phyloP scores from a whole-genome alignment of 106 monocot species.

The Dioscorea alata region DNA sequence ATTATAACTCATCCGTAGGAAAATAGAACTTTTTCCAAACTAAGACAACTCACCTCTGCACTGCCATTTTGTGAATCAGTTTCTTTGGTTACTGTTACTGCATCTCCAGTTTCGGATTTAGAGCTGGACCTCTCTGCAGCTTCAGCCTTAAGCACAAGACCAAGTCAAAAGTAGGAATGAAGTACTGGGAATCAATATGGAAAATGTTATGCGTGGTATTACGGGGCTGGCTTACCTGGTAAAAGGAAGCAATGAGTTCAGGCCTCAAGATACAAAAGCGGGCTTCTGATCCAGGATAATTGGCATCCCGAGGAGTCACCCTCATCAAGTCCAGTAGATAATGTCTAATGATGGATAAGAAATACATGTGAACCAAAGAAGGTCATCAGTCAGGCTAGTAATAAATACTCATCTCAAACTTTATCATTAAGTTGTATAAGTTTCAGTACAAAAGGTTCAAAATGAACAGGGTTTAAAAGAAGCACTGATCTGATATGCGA shows the following conservation, averaged over 20 bases:
- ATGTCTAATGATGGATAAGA: slow-evolving; percentile 38
- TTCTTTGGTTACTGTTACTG: slow-evolving; percentile 2
- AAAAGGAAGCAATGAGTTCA: slow-evolving; percentile 79
- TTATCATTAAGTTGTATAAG: too few species aligned
- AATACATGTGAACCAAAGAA: background rate
- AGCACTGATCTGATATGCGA: background rate
- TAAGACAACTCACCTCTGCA: slow-evolving; percentile 14
- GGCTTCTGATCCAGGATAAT: slow-evolving; percentile 70
- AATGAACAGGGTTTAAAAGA: background rate
- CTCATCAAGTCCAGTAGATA: slow-evolving; percentile 99
- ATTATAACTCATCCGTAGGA: too few species aligned
- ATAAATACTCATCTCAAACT: too few species aligned
- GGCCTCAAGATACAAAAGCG: slow-evolving; percentile 89
- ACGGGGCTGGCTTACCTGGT: slow-evolving; percentile 40
- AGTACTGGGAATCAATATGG: background rate
- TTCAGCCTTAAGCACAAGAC: slow-evolving; percentile 41
- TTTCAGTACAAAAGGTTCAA: too few species aligned
- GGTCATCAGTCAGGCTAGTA: too few species aligned
- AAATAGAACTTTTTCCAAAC: too few species aligned
- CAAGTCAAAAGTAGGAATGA: slow-evolving; percentile 6
- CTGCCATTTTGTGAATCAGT: slow-evolving; percentile 18
- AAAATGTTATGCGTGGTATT: background rate
- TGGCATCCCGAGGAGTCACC: slow-evolving; percentile 92
- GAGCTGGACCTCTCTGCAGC: slow-evolving; percentile 21
- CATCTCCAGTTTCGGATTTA: slow-evolving; percentile 11